Base-by-base conservation (phyloP, 2,329 filamentous ascomycete genomes). In the Ceratocystis papillata region DNA sequence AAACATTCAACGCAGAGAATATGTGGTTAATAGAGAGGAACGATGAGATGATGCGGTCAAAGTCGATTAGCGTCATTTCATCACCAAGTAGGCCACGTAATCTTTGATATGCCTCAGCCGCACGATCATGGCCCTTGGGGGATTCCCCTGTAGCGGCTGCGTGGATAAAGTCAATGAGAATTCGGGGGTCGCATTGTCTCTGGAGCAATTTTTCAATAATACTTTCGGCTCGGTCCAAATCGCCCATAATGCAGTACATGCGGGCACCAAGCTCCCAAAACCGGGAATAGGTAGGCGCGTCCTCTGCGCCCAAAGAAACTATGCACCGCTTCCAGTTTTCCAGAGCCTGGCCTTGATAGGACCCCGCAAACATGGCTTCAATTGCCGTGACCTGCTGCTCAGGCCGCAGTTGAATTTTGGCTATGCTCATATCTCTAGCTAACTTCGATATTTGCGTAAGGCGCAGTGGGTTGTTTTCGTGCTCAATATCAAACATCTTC, bases 1-100 rank as follows among this genome's bases (percentile, higher is more conserved):
- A 96, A 0, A 90, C 84, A 64, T 84, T 83, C 65, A 93, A 80
- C 0, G 89, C 89, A 68, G 86, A 80, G 68, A 87, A 82, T 5
- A 83, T 79, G 67, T 86, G 80, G 64, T 84, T 82, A 5, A 83
- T 80, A 25, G 85, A 79, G 30, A 96, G 76, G 71, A 96, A 89
- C 57, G 82, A 83, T 22, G 87, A 81, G 60, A 87, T 85, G 45
- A 92, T 81, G 68, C 82, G 78, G 73, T 96, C 90, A 71, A 92
- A 95, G 72, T 95, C 88, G 20, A 84, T 77, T 71, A 92, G 85
- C 2, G 79, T 82, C 76, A 91, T 87, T 0, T 79, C 75, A 28
- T 79, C 72, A 0, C 82, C 84, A 1, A 90, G 78, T 5, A 81
- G 79, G 30, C 79, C 76, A 68, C 85, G 84, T 70, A 95, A 78